Evolutionary conservation across 2,329 filamentous ascomycete species (phyloP).

Genomic region (Colletotrichum chlorophyti): DNA sequence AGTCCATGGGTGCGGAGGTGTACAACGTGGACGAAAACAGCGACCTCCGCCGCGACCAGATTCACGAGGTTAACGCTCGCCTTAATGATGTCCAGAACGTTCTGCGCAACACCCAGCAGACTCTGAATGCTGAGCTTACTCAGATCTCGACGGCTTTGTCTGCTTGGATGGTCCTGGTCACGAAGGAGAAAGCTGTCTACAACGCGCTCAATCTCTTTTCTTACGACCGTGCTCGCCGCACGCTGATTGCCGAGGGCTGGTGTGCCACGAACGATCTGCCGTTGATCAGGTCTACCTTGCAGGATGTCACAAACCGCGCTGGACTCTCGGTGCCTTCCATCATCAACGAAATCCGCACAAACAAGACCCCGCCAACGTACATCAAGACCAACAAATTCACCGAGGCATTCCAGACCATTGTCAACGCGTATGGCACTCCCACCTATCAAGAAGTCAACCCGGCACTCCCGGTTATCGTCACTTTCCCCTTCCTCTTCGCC

Average conservation of each 20-base stretch:
- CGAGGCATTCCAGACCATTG: conserved; percentile 97
- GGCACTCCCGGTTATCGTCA: conserved; percentile 92
- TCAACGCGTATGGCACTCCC: conserved; percentile 96
- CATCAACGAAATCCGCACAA: conserved; percentile 96
- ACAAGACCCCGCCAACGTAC: conserved; percentile 96
- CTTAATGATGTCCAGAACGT: conserved; percentile 92
- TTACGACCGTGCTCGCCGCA: conserved; percentile 94
- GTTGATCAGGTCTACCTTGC: conserved; percentile 89
- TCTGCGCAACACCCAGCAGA: conserved; percentile 92
- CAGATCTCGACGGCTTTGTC: conserved; percentile 93
- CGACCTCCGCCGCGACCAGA: conserved; percentile 92
- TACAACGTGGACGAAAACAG: conserved; percentile 98
- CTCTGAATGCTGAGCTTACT: conserved; percentile 88
- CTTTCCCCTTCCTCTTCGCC: conserved; percentile 98
- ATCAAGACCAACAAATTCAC: conserved; percentile 99
- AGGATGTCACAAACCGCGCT: conserved; percentile 95
- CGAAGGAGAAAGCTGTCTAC: conserved; percentile 98
- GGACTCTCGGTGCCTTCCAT: conserved; percentile 97
- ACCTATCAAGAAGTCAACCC: conserved; percentile 98
- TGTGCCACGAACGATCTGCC: conserved; percentile 90
- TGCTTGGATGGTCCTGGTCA: conserved; percentile 96
- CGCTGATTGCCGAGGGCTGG: conserved; percentile 97
- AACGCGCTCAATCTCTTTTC: conserved; percentile 95
- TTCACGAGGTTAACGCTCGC: conserved; percentile 95
- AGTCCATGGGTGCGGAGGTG: conserved; percentile 93